Percentiles rank a stretch among this genome's conserved stretches.
Evolutionary conservation across 2,329 filamentous ascomycete species (phyloP).

Genomic region (Corniculantispora saksenae): DNA sequence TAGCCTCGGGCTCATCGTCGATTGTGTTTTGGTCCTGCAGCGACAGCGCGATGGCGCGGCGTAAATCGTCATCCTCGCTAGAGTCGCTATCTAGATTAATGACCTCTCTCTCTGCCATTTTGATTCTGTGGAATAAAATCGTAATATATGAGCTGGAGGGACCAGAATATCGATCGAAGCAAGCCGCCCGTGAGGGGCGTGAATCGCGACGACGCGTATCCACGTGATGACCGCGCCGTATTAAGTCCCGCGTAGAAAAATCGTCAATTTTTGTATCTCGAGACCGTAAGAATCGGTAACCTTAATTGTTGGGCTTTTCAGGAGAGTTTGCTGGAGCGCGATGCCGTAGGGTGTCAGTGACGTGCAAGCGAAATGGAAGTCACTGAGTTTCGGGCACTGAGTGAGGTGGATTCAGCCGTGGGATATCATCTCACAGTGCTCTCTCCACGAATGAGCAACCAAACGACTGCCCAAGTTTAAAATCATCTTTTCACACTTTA

Average conservation of each 20-base stretch:
- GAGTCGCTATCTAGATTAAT: slow-evolving; percentile 33
- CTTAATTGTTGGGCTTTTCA: not conserved
- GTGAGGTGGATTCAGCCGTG: not conserved
- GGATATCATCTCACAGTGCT: not conserved
- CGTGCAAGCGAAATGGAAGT: not conserved
- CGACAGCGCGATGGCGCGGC: slow-evolving; percentile 61
- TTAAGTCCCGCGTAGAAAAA: not conserved
- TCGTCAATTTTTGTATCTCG: not conserved
- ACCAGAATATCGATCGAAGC: not conserved
- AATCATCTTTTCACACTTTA: too few species aligned
- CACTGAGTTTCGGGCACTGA: not conserved
- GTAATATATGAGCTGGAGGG: too few species aligned
- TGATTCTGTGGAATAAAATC: not conserved
- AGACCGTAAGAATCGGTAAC: not conserved
- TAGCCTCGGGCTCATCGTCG: slow-evolving; percentile 14
- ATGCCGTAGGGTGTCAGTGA: not conserved
- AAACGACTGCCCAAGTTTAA: not conserved
- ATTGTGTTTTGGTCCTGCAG: slow-evolving; percentile 36
- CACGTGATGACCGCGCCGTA: slow-evolving; percentile 6
- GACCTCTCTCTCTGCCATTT: slow-evolving; percentile 28
- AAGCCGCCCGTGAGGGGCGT: not conserved
- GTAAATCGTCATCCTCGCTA: slow-evolving; percentile 61
- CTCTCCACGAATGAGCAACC: not conserved
- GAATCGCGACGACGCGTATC: not conserved
- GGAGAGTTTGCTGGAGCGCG: not conserved